A percentile compares a stretch with the other conserved stretches of the same genome.
Evolutionary conservation across 495 filamentous ascomycete species (phyloP).

Genomic region (Podospora fimiseda): DNA sequence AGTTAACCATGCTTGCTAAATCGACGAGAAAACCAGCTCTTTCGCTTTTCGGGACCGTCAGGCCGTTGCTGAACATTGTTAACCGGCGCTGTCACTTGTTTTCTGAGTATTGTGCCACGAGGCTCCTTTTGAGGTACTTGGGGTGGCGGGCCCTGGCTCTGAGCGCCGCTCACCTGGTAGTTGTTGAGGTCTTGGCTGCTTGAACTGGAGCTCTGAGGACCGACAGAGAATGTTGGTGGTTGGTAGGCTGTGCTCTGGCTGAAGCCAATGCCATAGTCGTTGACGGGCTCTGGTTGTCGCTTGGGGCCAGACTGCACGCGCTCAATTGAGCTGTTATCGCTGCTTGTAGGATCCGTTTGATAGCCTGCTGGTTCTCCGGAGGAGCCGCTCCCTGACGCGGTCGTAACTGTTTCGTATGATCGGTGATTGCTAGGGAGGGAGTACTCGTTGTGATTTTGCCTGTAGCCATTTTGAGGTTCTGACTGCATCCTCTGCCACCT

Average conservation of each 20-base stretch:
- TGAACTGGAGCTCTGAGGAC: constrained; percentile 7
- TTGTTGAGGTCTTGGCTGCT: constrained; percentile 7
- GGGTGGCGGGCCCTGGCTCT: constrained; percentile 19
- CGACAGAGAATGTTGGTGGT: constrained; percentile 30
- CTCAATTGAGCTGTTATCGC: constrained; percentile 84
- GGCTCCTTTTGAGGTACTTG: constrained; percentile 37
- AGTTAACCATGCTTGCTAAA: constrained; percentile 64
- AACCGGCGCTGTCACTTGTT: constrained; percentile 17
- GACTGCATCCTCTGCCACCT: constrained; percentile 41
- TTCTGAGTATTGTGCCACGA: constrained; percentile 22
- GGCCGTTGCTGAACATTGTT: constrained; percentile 27
- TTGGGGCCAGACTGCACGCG: constrained; percentile 56
- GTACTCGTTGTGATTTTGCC: constrained; percentile 49
- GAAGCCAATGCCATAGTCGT: constrained; percentile 45
- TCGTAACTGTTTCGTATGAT: constrained; percentile 75
- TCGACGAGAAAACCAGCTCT: constrained; percentile 78
- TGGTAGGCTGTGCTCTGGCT: constrained; percentile 30
- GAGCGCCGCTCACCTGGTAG: constrained; percentile 8
- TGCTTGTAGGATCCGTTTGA: constrained; percentile 77
- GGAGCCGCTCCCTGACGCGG: constrained; percentile 63
- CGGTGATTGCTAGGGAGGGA: constrained; percentile 62
- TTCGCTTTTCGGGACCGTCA: constrained; percentile 59
- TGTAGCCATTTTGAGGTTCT: constrained; percentile 35
- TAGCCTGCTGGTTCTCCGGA: constrained; percentile 68
- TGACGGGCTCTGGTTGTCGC: constrained; percentile 33